Evolutionary conservation across 495 filamentous ascomycete genomes (phyloP).

Genomic region (Penicillium daleae): DNA sequence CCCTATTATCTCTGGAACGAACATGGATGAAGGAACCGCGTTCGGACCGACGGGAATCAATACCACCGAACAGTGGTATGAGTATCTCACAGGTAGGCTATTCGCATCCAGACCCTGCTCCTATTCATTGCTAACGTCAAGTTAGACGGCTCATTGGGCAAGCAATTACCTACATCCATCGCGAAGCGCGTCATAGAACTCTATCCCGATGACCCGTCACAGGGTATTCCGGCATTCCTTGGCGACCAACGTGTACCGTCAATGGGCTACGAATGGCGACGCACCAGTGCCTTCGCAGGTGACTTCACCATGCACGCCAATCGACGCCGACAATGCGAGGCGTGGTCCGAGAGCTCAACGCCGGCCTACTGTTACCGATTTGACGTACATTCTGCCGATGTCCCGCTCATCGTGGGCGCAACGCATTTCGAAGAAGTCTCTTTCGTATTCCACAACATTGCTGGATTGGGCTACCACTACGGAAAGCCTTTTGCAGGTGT

Average conservation of each 20-base stretch:
- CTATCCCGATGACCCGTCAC: slow-evolving; percentile 53
- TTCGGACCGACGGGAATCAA: slow-evolving; percentile 51
- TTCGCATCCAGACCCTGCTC: not conserved
- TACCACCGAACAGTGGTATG: slow-evolving; percentile 49
- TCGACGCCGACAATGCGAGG: slow-evolving; percentile 57
- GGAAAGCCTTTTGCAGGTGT: slow-evolving; percentile 51
- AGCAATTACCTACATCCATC: slow-evolving; percentile 35
- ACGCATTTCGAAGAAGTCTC: slow-evolving; percentile 66
- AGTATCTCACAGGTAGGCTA: slow-evolving; percentile 43
- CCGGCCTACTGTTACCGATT: slow-evolving; percentile 67
- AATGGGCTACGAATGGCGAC: slow-evolving; percentile 51
- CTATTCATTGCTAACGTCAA: not conserved
- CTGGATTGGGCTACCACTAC: slow-evolving; percentile 53
- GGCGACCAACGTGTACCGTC: slow-evolving; percentile 43
- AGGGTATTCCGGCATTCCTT: slow-evolving; percentile 50
- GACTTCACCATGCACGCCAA: slow-evolving; percentile 60
- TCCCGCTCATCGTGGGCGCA: slow-evolving; percentile 40
- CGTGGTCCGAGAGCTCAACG: slow-evolving; percentile 49
- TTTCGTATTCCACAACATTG: slow-evolving; percentile 63
- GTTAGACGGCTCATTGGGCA: slow-evolving; percentile 32
- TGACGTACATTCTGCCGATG: slow-evolving; percentile 52
- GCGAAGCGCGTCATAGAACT: slow-evolving; percentile 49
- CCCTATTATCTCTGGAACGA: slow-evolving; percentile 52
- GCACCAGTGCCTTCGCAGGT: slow-evolving; percentile 55
- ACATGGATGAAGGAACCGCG: slow-evolving; percentile 53